Evolutionary conservation across 2,329 filamentous ascomycete species (phyloP).

Genomic region (Alternaria gansuensis): DNA sequence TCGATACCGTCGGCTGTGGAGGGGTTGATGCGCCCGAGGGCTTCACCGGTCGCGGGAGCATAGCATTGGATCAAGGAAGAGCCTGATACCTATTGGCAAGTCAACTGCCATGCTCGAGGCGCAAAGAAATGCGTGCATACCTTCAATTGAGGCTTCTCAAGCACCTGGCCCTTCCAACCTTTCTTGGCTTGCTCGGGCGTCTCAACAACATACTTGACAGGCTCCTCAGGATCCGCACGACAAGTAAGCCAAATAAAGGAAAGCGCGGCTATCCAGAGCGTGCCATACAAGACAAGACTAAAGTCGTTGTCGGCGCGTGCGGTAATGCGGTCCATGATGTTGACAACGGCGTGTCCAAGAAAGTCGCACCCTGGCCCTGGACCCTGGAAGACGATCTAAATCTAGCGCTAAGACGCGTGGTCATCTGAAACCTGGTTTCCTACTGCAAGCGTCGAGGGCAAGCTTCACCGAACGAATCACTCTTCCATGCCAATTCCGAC

Average conservation of each 20-base stretch:
- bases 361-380: constrained; percentile 11
- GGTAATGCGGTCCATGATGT: constrained; percentile 40
- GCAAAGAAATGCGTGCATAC: constrained; percentile 40
- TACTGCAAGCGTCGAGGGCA: constrained; percentile 4
- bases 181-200: constrained; percentile 67
- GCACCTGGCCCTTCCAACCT: constrained; percentile 63
- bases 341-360: constrained; percentile 14
- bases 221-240: constrained; percentile 51
- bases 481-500: background rate
- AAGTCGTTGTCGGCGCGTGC: constrained; percentile 38
- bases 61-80: constrained; percentile 81
- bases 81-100: constrained; percentile 60
- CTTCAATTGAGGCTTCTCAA: constrained; percentile 70
- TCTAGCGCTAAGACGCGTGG: constrained; percentile 25
- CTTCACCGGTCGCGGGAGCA: constrained; percentile 85
- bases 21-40: constrained; percentile 81
- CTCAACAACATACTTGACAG: constrained; percentile 68
- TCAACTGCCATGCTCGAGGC: constrained; percentile 14
- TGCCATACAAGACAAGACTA: constrained; percentile 28
- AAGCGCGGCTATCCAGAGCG: constrained; percentile 36
- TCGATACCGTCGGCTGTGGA: constrained; percentile 81
- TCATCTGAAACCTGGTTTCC: constrained; percentile 24
- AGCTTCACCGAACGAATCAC: constrained; percentile 17
- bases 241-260: constrained; percentile 37
- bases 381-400: constrained; percentile 14